A percentile compares a stretch with the other conserved stretches of the same genome.
Evolutionary conservation across 495 filamentous ascomycete species (phyloP).

Genomic region (Tuber indicum): DNA sequence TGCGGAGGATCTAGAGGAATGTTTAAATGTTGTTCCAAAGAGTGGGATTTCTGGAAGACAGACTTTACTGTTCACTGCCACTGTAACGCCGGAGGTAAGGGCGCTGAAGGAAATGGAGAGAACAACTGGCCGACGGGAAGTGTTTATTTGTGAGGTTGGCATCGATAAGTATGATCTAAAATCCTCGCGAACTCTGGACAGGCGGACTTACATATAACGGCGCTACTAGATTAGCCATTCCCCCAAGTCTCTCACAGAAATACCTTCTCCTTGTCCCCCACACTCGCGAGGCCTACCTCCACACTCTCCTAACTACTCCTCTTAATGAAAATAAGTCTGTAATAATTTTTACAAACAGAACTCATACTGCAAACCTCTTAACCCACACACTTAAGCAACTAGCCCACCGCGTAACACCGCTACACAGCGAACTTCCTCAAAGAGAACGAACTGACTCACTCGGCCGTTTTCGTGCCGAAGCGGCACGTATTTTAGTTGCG

Average conservation of each 20-base stretch:
- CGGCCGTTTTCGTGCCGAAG: conserved; percentile 82
- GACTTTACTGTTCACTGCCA: conserved; percentile 94
- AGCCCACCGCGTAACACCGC: conserved; percentile 78
- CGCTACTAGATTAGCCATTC: conserved; percentile 54
- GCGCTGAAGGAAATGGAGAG: conserved; percentile 69
- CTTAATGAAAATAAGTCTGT: conserved; percentile 63
- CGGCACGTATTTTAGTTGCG: conserved; percentile 82
- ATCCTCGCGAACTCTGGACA: not conserved
- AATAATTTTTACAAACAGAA: conserved; percentile 95
- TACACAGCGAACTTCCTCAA: conserved; percentile 82
- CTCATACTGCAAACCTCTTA: conserved; percentile 76
- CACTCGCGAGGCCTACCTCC: conserved; percentile 87
- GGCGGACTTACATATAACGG: not conserved
- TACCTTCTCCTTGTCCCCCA: conserved; percentile 82
- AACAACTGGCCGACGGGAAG: conserved; percentile 59
- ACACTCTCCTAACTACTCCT: conserved; percentile 76
- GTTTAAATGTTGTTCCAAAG: conserved; percentile 70
- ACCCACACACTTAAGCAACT: conserved; percentile 78
- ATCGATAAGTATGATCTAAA: conserved; percentile 50
- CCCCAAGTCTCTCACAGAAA: conserved; percentile 70
- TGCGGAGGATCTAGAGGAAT: conserved; percentile 68
- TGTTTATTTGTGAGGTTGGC: conserved; percentile 83
- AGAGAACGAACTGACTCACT: conserved; percentile 77
- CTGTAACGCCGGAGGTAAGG: conserved; percentile 85
- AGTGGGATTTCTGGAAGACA: conserved; percentile 56